A percentile compares a stretch with the other conserved stretches of the same genome.
Evolutionary conservation across 1,139 yeast genomes (phyloP).

Genomic region (Protomyces arabidopsidicola): DNA sequence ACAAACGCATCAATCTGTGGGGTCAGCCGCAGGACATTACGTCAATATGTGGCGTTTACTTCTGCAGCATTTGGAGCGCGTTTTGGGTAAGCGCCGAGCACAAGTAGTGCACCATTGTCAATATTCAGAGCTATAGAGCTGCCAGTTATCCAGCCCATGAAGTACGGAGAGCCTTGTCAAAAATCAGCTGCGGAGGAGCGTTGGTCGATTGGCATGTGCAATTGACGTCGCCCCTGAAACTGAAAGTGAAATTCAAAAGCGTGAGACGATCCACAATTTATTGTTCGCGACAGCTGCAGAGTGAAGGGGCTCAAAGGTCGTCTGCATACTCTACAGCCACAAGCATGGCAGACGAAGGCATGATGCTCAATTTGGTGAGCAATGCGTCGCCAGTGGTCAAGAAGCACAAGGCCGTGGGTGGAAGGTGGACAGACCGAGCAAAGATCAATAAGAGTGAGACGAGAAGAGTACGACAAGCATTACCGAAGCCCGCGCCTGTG

Average conservation of each 20-base stretch:
- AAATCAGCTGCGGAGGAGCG: neutral
- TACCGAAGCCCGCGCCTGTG: neutral
- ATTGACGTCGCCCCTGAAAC: too few relatives aligned
- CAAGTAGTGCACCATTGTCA: slow-evolving; percentile 22
- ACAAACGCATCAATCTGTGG: slow-evolving; percentile 7
- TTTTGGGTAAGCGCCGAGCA: slow-evolving; percentile 20
- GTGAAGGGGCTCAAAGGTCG: neutral
- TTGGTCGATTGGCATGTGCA: too few relatives aligned
- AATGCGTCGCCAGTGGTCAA: neutral
- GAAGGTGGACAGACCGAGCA: slow-evolving; percentile 56
- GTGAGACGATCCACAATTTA: neutral
- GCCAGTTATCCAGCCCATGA: slow-evolving; percentile 21
- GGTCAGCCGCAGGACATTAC: neutral
- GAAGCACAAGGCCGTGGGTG: slow-evolving; percentile 26
- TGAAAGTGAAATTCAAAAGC: neutral
- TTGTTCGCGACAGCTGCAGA: neutral
- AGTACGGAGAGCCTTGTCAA: neutral
- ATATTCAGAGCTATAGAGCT: slow-evolving; percentile 1
- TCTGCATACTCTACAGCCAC: neutral
- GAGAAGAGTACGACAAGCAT: slow-evolving; percentile 27
- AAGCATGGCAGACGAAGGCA: slow-evolving; percentile 21
- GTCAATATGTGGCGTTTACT: neutral
- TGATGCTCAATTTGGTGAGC: slow-evolving; percentile 18
- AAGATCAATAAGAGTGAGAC: slow-evolving; percentile 40
- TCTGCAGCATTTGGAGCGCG: slow-evolving; percentile 6